Evolutionary conservation across 768 basidiomycete species (phyloP).

Genomic region (Podaxis mareebaensis): DNA sequence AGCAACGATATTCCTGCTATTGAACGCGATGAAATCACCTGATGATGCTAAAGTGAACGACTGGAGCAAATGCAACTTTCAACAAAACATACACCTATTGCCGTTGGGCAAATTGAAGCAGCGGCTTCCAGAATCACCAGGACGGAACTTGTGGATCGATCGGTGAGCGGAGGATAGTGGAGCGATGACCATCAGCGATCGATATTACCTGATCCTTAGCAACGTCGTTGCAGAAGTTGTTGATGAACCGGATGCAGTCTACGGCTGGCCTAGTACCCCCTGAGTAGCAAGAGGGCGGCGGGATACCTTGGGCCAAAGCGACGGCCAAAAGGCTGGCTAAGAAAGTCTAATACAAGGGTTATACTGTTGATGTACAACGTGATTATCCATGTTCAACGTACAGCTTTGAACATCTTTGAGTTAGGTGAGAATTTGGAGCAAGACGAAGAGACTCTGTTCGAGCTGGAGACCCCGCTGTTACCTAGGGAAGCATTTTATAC

Average conservation of each 20-base stretch:
- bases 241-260: not conserved
- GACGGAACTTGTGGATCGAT: not conserved
- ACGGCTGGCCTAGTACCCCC: not conserved
- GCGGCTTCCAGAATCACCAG: not conserved
- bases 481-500: not conserved
- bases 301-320: not conserved
- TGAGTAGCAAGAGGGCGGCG: not conserved
- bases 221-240: not conserved
- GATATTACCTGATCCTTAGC: not conserved
- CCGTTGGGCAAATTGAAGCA: slow-evolving; percentile 6
- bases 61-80: not conserved
- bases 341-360: not conserved
- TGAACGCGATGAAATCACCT: slow-evolving; percentile 4
- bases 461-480: not conserved
- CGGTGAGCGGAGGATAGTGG: not conserved
- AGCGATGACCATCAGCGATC: not conserved
- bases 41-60: not conserved
- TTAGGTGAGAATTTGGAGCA: not conserved
- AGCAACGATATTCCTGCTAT: not conserved
- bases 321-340: not conserved
- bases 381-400: not conserved
- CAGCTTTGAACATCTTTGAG: not conserved
- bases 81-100: not conserved
- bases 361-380: not conserved
- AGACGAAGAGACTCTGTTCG: not conserved